Evolutionary conservation across 768 basidiomycete genomes (phyloP), one percentile per base, ranked within the genome.

Genomic region (Tricholoma hemisulphureum): DNA sequence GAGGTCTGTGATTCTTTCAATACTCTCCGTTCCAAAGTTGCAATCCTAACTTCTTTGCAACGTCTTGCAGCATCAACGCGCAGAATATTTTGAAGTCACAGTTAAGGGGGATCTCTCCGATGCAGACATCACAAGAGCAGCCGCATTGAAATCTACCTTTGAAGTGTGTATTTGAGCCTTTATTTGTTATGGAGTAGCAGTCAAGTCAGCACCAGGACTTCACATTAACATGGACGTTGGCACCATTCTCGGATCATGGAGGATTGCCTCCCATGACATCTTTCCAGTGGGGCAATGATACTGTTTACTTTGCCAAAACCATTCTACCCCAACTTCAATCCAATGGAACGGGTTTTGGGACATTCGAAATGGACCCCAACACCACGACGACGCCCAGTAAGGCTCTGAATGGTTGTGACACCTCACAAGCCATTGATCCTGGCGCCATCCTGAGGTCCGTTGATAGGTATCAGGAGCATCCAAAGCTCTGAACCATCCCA

Each of bases 241-340:
- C 73, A 2, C 75, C 76, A 2, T 76, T 74, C 57, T 73, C 74
- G 0, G 63, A 61, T 8, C 71, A 73, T 43, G 72, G 71, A 28
- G 67, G 67, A 3, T 60, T 75, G 20, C 76, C 75, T 13, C 59
- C 74, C 5, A 66, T 67, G 3, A 65, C 73, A n/a, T 71, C 70
- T 0, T 69, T 76, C 39, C 35, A 34, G 7, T 76, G 69, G 69
- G 56, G 66, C 8, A 59, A 68, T n/a, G 73, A 75, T 24, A 63
- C 58, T 0, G 67, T 79, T 7, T 77, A 74, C 53, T 76, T 78
- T 56, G 63, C 77, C 1, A 76, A 78, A 63, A 68, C 72, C 3
- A 67, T 59, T 10, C 58, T 61, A 7, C 69, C 71, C 3, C 76
- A 77, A 53, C 64, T 78, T 6, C 55, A 71, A 6, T 64, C 70